These are phyloP conservation scores for Conidiobolus incongruus DNA, from an alignment of 371 early-diverging fungal genomes.

Conservation along the genomic window DNA sequence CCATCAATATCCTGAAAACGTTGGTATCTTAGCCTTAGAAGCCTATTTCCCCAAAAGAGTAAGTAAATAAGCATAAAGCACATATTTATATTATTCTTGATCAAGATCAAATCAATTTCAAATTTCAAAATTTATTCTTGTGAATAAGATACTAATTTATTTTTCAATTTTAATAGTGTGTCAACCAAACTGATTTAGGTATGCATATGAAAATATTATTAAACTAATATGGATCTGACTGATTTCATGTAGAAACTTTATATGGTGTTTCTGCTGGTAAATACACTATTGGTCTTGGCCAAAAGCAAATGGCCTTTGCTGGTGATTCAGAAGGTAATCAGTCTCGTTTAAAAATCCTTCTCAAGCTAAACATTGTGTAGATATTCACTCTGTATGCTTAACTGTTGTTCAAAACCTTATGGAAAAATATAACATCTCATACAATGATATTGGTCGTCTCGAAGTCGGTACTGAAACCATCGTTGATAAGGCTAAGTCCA, in stretches of 20 bases:
- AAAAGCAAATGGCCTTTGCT: conserved; percentile 82
- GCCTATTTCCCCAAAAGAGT: conserved; percentile 80
- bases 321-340: conserved; percentile 85
- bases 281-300: conserved; percentile 94
- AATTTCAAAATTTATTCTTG: not conserved
- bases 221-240: not conserved
- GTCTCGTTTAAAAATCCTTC: too few species aligned
- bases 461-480: conserved; percentile 98
- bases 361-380: too few species aligned
- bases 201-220: not conserved
- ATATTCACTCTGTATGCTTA: conserved; percentile 7
- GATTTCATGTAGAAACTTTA: conserved; percentile 30
- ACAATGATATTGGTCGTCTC: conserved; percentile 72
- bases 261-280: conserved; percentile 89
- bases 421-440: conserved; percentile 71
- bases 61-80: conserved; percentile 5
- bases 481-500: conserved; percentile 93
- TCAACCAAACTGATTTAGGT: conserved; percentile 55
- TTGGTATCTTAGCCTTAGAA: conserved; percentile 83
- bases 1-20: conserved; percentile 36
- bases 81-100: not conserved
- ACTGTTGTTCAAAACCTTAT: conserved; percentile 54
- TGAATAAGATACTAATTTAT: not conserved
- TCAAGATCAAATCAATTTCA: too few species aligned
- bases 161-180: conserved; percentile 27